Evolutionary conservation across 345 rosid genomes (phyloP).

Genomic region (Populus simonii): DNA sequence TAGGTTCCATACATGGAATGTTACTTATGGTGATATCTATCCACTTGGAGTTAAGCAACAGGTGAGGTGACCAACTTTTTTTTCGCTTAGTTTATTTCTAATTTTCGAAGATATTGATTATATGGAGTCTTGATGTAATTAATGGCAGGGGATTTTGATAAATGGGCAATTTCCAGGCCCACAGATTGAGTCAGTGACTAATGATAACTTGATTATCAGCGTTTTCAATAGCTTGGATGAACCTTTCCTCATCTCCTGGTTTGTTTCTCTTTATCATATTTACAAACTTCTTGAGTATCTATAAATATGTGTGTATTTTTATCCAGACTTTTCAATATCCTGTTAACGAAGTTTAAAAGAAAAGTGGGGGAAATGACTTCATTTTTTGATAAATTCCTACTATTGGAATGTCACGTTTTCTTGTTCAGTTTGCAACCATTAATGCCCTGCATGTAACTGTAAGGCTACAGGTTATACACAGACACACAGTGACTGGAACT

Average conservation of each 20-base stretch:
- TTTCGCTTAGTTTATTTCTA: not conserved
- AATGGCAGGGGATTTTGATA: constrained; percentile 76
- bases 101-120: not conserved
- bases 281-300: not conserved
- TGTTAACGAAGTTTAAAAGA: not conserved
- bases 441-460: not conserved
- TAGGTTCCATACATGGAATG: constrained; percentile 62
- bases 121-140: not conserved
- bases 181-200: constrained; percentile 70
- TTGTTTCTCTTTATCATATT: constrained; percentile 11
- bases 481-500: not conserved
- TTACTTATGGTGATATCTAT: constrained; percentile 60
- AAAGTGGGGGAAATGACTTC: not conserved
- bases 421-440: not conserved
- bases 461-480: not conserved
- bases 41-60: constrained; percentile 68
- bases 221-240: constrained; percentile 87
- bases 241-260: constrained; percentile 91
- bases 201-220: constrained; percentile 77
- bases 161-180: constrained; percentile 97
- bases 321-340: not conserved
- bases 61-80: constrained; percentile 26
- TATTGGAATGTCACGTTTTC: not conserved
- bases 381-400: not conserved
- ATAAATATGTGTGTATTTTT: not conserved